A percentile compares a stretch with the other conserved stretches of the same genome.
Evolutionary conservation across 768 basidiomycete species (phyloP).

Genomic region (Tulasnella sp.): DNA sequence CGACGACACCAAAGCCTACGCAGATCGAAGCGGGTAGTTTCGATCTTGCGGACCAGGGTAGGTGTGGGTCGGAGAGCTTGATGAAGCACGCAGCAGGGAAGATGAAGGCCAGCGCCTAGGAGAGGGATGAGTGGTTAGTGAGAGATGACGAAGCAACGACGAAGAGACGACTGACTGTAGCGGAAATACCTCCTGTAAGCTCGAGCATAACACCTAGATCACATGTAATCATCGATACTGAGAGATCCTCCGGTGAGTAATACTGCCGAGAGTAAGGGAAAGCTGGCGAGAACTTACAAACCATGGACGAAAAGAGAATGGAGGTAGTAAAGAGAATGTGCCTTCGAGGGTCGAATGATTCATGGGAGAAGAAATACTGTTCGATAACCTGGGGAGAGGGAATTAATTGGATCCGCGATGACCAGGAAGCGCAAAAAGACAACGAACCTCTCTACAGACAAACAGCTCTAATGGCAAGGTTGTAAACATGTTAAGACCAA

Average conservation of each 20-base stretch:
- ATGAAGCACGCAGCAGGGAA: constrained; percentile 83
- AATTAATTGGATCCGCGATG: neutral
- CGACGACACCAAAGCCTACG: constrained; percentile 58
- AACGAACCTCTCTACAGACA: constrained; percentile 82
- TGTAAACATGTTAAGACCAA: constrained; percentile 96
- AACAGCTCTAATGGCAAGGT: constrained; percentile 93
- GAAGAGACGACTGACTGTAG: constrained; percentile 28
- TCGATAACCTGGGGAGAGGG: constrained; percentile 64
- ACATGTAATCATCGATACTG: constrained; percentile 86
- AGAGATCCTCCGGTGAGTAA: neutral
- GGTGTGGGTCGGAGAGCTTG: constrained; percentile 46
- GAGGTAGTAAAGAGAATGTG: constrained; percentile 86
- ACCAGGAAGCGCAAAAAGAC: neutral
- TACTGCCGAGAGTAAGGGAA: neutral
- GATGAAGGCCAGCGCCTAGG: constrained; percentile 70
- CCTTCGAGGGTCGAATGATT: constrained; percentile 66
- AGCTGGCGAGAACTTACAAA: constrained; percentile 44
- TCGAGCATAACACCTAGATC: constrained; percentile 98
- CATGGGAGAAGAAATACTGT: constrained; percentile 88
- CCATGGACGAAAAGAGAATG: constrained; percentile 70
- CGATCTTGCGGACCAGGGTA: constrained; percentile 54
- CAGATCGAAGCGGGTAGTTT: constrained; percentile 70
- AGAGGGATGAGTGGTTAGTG: neutral
- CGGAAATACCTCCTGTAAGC: constrained; percentile 93
- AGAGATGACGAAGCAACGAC: neutral